Conservation (phyloP, 768 basidiomycete genomes). For the Lentinula detonsa region DNA sequence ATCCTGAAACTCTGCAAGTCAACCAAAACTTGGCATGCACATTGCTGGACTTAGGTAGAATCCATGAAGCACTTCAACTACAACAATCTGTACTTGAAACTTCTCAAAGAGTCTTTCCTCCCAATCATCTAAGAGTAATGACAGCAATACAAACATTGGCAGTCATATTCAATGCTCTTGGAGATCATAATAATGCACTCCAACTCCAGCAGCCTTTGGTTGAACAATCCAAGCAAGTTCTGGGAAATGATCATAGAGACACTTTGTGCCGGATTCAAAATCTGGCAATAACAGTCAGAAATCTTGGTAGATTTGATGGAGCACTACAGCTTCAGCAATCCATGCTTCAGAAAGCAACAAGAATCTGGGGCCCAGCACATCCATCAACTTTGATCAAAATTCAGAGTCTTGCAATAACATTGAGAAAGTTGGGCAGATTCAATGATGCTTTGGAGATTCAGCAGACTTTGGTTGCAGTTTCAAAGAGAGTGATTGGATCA, state of each 20-base stretch:
- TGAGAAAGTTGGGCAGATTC: neutral
- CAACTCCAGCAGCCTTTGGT: constrained; percentile 1
- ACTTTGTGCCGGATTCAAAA: neutral
- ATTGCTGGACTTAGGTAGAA: neutral
- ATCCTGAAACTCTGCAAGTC: no score
- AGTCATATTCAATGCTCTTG: no score
- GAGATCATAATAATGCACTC: no score
- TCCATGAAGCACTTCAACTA: neutral
- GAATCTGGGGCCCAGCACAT: no score
- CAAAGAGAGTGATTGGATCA: no score
- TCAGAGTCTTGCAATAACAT: neutral
- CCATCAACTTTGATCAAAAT: no score
- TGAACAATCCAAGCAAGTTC: neutral
- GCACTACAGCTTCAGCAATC: neutral
- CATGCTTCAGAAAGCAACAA: no score
- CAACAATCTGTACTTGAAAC: no score
- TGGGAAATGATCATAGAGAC: constrained; percentile 4
- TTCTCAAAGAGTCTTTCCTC: no score
- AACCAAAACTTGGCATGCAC: no score
- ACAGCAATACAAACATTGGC: no score
- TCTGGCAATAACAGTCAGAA: neutral
- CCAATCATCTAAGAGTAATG: no score
- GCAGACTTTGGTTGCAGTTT: neutral
- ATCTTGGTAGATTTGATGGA: neutral
- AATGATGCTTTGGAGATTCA: neutral